Evolutionary conservation across 768 basidiomycete genomes (phyloP).

Genomic region (Mycena venus): DNA sequence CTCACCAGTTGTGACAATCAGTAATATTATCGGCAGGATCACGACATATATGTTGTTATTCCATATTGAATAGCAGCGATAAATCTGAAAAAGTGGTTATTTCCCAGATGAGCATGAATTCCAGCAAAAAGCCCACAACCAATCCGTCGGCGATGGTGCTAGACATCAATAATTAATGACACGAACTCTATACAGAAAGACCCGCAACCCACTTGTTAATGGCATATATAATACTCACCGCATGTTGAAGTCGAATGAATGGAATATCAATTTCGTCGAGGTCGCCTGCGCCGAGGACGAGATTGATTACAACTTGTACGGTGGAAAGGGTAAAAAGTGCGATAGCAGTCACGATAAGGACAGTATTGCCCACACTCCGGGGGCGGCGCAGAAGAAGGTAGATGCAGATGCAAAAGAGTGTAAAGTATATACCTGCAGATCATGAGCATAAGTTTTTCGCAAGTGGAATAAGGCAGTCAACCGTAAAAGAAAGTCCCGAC

Average conservation of each 20-base stretch:
- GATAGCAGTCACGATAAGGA: slow-evolving; percentile 43
- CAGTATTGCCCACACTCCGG: slow-evolving; percentile 38
- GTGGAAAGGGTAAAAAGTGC: slow-evolving; percentile 46
- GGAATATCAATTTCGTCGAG: slow-evolving; percentile 38
- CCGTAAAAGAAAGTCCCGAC: slow-evolving; percentile 20
- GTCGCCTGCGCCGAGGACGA: slow-evolving; percentile 44
- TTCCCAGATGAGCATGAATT: neutral
- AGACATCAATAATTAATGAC: slow-evolving; percentile 4
- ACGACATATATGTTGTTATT: slow-evolving; percentile 45
- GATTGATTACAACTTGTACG: slow-evolving; percentile 43
- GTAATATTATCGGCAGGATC: slow-evolving; percentile 39
- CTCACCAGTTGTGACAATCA: slow-evolving; percentile 43
- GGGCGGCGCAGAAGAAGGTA: slow-evolving; percentile 40
- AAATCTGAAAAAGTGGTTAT: slow-evolving; percentile 39
- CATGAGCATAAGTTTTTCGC: neutral
- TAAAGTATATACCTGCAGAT: slow-evolving; percentile 40
- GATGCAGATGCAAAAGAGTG: slow-evolving; percentile 45
- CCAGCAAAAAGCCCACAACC: slow-evolving; percentile 38
- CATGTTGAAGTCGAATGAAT: slow-evolving; percentile 38
- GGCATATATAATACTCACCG: slow-evolving; percentile 45
- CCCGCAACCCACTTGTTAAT: slow-evolving; percentile 46
- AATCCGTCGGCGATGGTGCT: slow-evolving; percentile 46
- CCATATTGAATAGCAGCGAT: slow-evolving; percentile 50
- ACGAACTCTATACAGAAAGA: neutral
- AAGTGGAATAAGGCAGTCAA: neutral